Evolutionary conservation across 257 asterid genomes (phyloP).

Genomic region (Eucommia ulmoides): DNA sequence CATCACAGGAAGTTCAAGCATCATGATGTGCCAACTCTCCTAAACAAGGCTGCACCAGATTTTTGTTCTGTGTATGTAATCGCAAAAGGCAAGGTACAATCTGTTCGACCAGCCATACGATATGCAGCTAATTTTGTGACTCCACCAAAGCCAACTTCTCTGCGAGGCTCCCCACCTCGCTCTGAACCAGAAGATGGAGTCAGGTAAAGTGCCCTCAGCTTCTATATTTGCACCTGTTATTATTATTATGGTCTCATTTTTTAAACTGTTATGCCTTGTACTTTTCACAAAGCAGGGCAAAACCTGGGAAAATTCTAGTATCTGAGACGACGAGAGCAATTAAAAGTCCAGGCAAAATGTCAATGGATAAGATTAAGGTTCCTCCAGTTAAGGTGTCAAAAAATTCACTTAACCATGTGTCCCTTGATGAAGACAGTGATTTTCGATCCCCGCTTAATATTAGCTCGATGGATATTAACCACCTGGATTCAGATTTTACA

Average conservation of each 20-base stretch:
- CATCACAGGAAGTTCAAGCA: constrained; percentile 52
- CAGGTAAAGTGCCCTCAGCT: constrained; percentile 23
- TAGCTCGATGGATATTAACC: constrained; percentile 22
- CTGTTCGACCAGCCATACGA: constrained; percentile 46
- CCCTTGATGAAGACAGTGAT: constrained; percentile 11
- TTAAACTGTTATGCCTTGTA: not conserved
- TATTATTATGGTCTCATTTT: too few species aligned
- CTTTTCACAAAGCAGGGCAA: not conserved
- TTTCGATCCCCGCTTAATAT: constrained; percentile 3
- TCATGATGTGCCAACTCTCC: constrained; percentile 44
- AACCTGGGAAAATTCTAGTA: not conserved
- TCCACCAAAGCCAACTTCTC: constrained; percentile 17
- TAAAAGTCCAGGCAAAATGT: constrained; percentile 5
- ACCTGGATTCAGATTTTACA: constrained; percentile 11
- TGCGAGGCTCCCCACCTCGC: too few species aligned
- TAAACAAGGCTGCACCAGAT: constrained; percentile 66
- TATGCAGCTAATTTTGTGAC: constrained; percentile 6
- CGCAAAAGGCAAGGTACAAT: constrained; percentile 43
- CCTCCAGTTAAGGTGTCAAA: constrained; percentile 4
- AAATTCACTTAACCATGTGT: constrained; percentile 10
- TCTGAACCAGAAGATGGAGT: constrained; percentile 21
- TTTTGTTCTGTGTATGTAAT: constrained; percentile 66
- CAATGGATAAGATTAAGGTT: constrained; percentile 6
- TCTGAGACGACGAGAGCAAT: constrained; percentile 10
- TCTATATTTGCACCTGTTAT: not conserved